phyloP scores from a whole-genome alignment of 345 rosid species.

The Melaleuca quinquenervia region DNA sequence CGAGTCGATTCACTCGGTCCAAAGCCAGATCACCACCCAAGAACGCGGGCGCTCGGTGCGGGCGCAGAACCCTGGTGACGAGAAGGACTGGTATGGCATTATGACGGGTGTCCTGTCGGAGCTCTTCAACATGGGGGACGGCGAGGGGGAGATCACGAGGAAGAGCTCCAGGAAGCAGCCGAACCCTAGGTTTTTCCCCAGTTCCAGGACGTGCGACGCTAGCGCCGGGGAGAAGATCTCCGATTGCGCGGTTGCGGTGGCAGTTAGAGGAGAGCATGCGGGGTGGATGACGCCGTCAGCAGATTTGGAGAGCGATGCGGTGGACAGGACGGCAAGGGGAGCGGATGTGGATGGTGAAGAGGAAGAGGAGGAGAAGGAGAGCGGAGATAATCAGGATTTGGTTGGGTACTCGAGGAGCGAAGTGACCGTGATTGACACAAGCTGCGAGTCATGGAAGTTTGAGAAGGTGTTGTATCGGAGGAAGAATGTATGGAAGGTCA shows the following conservation, averaged over 20 bases:
- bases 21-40: background rate
- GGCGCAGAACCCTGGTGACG: background rate
- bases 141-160: conserved; percentile 13
- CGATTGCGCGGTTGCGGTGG: background rate
- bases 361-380: conserved; percentile 12
- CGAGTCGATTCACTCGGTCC: conserved; percentile 21
- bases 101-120: conserved; percentile 70
- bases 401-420: conserved; percentile 84
- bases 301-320: conserved; percentile 18
- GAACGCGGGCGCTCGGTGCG: background rate
- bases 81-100: conserved; percentile 44
- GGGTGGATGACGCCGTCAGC: conserved; percentile 4
- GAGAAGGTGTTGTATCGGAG: conserved; percentile 72
- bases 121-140: conserved; percentile 58
- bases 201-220: background rate
- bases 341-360: conserved; percentile 2
- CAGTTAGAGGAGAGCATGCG: conserved; percentile 10
- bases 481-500: conserved; percentile 78
- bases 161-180: conserved; percentile 63
- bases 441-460: conserved; percentile 68
- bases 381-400: conserved; percentile 40
- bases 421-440: conserved; percentile 89
- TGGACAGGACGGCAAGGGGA: conserved; percentile 8
- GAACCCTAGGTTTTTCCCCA: conserved; percentile 56
- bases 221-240: background rate